Conservation (phyloP, 1,139 yeast species). For the Pichia sp. region DNA sequence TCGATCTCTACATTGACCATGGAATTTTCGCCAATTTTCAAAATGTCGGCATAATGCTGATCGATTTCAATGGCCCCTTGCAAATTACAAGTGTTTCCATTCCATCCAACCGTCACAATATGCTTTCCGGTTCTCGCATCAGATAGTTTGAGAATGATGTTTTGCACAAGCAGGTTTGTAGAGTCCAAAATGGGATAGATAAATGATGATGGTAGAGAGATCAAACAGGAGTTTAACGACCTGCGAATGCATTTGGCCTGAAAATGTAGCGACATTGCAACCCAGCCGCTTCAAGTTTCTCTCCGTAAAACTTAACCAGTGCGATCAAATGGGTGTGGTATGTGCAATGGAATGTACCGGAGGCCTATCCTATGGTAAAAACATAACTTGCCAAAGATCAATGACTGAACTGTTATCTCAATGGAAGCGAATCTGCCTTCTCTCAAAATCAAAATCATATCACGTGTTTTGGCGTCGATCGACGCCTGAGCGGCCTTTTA, state of each 20-base stretch:
- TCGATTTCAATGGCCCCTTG: slow-evolving; percentile 42
- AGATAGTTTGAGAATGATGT: slow-evolving; percentile 19
- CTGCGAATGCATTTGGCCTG: slow-evolving; percentile 17
- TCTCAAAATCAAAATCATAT: too few relatives aligned
- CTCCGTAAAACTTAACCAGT: too few relatives aligned
- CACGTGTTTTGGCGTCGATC: too few relatives aligned
- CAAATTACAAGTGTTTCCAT: slow-evolving; percentile 20
- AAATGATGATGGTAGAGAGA: slow-evolving; percentile 21
- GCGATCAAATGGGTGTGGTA: too few relatives aligned
- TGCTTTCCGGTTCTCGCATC: slow-evolving; percentile 10
- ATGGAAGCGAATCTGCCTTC: too few relatives aligned
- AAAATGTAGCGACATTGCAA: slow-evolving; percentile 8
- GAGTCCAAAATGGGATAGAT: slow-evolving; percentile 24
- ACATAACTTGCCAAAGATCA: too few relatives aligned
- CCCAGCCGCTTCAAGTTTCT: too few relatives aligned
- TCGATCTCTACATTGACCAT: slow-evolving; percentile 35
- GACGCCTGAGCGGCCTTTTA: too few relatives aligned
- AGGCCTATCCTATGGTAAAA: too few relatives aligned
- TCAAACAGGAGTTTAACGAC: slow-evolving; percentile 20
- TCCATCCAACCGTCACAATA: slow-evolving; percentile 22
- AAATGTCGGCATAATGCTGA: slow-evolving; percentile 41
- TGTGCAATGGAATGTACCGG: too few relatives aligned
- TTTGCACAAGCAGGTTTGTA: slow-evolving; percentile 22
- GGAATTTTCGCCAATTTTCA: slow-evolving; percentile 39
- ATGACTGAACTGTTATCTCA: too few relatives aligned